Percentiles rank a stretch among this genome's conserved stretches.
phyloP scores from a whole-genome alignment of 1,284 basidiomycete genomes.

The Bondarzewia mesenterica region DNA sequence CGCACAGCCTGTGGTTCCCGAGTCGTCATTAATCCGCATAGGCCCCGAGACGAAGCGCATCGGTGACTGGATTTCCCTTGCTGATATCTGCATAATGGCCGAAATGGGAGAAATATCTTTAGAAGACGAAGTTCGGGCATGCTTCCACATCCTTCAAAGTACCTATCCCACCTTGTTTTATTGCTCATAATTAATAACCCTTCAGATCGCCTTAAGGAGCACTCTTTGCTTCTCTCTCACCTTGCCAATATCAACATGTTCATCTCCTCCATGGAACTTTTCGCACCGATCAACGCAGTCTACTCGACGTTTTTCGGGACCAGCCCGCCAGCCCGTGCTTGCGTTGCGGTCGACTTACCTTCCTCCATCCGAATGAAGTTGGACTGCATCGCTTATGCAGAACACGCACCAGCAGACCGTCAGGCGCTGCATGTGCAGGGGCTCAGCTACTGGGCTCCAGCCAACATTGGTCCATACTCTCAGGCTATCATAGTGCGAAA shows the following conservation, averaged over 20 bases:
- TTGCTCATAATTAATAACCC: conserved; percentile 7
- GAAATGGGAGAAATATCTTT: conserved; percentile 25
- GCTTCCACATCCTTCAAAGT: conserved; percentile 57
- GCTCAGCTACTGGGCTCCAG: conserved; percentile 96
- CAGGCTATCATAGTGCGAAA: conserved; percentile 87
- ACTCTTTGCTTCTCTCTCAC: conserved; percentile 47
- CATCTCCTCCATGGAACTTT: conserved; percentile 75
- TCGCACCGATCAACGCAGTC: conserved; percentile 68
- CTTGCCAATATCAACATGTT: conserved; percentile 80
- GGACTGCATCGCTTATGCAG: conserved; percentile 69
- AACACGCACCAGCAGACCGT: conserved; percentile 34
- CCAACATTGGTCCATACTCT: conserved; percentile 98
- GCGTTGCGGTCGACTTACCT: conserved; percentile 74
- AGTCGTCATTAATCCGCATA: neutral
- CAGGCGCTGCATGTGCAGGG: conserved; percentile 90
- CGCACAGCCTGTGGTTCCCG: neutral
- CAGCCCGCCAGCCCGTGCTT: conserved; percentile 90
- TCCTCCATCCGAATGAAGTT: conserved; percentile 50
- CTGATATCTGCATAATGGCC: conserved; percentile 37
- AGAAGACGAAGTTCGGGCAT: conserved; percentile 55
- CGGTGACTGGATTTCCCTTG: conserved; percentile 48
- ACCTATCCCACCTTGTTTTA: conserved; percentile 1
- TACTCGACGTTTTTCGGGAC: conserved; percentile 82
- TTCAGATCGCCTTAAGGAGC: conserved; percentile 40
- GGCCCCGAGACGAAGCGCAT: conserved; percentile 11